phyloP scores from a whole-genome alignment of 2,329 filamentous ascomycete genomes.

The Trichoderma sp. region DNA sequence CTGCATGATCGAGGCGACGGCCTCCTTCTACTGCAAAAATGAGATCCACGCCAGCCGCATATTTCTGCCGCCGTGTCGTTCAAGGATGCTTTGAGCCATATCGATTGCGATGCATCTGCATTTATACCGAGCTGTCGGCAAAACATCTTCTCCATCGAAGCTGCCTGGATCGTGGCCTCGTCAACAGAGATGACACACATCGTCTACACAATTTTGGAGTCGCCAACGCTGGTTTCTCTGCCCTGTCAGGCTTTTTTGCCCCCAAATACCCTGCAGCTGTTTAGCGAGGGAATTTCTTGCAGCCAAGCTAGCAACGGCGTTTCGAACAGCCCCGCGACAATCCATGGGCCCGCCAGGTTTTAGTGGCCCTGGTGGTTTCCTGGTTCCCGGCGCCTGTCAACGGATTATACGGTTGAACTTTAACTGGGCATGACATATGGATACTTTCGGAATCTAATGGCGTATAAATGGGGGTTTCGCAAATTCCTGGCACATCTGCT shows the following conservation, averaged over 20 bases:
- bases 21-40: background rate
- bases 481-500: conserved; percentile 26
- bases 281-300: conserved; percentile 17
- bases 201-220: background rate
- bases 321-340: conserved; percentile 14
- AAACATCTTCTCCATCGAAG: background rate
- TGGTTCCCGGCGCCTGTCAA: background rate
- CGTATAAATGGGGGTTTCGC: background rate
- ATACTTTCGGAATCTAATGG: background rate
- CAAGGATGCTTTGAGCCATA: background rate
- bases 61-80: background rate
- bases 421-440: background rate
- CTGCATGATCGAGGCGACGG: background rate
- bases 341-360: conserved; percentile 7
- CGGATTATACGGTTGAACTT: background rate
- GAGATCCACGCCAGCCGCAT: background rate
- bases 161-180: too few relatives aligned
- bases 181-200: background rate
- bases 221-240: background rate
- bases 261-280: background rate
- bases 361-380: background rate
- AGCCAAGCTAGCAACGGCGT: background rate
- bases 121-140: background rate
- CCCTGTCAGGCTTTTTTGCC: background rate
- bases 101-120: background rate